Conservation (phyloP, 306 rosid species). For the Cercis canadensis region DNA sequence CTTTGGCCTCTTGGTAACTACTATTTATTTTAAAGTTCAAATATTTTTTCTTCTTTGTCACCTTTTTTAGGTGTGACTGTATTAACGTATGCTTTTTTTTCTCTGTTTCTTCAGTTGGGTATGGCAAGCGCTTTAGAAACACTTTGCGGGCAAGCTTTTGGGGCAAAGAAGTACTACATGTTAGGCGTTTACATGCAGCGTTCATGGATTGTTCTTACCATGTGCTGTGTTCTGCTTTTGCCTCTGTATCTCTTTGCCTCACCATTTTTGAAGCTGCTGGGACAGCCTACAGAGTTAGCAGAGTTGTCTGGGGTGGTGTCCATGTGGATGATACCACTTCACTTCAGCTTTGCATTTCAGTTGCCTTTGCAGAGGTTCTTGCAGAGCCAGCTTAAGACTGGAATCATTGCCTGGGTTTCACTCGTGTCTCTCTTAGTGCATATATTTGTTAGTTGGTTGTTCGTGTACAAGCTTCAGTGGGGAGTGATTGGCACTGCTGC, state of each 20-base stretch:
- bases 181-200: constrained; percentile 88
- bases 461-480: constrained; percentile 53
- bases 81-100: too few relatives aligned
- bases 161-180: constrained; percentile 78
- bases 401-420: constrained; percentile 57
- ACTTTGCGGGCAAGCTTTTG: constrained; percentile 86
- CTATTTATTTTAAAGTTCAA: neutral
- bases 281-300: constrained; percentile 65
- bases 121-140: constrained; percentile 93
- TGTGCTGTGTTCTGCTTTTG: constrained; percentile 59
- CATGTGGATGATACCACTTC: constrained; percentile 61
- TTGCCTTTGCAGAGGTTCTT: constrained; percentile 70
- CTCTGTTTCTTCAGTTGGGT: constrained; percentile 55
- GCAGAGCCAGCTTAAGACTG: constrained; percentile 65
- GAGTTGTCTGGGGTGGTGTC: constrained; percentile 59
- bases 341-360: constrained; percentile 69
- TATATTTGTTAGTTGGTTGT: constrained; percentile 62
- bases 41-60: neutral
- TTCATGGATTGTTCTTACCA: constrained; percentile 72
- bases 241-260: constrained; percentile 65
- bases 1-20: constrained; percentile 65
- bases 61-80: too few relatives aligned
- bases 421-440: constrained; percentile 54
- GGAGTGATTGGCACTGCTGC: constrained; percentile 69
- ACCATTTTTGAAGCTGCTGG: constrained; percentile 62